A percentile compares a stretch with the other conserved stretches of the same genome.
These are phyloP conservation scores for Yamadazyma takamatsuzukensis DNA, from an alignment of 805 yeast species.

Conservation along the genomic window DNA sequence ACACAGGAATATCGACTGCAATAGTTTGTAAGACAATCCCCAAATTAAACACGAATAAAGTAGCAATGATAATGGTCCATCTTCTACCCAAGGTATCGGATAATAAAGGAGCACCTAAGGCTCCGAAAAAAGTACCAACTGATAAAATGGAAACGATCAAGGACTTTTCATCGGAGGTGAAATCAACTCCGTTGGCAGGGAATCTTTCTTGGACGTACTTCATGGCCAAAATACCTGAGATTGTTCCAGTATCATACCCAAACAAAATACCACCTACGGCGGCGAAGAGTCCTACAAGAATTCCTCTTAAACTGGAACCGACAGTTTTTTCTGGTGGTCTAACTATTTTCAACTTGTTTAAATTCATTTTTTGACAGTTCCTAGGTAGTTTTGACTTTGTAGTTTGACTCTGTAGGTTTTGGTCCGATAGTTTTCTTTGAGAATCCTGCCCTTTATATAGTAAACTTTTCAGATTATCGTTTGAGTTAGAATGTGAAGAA, in stretches of 20 bases:
- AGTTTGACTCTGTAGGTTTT: too few species aligned
- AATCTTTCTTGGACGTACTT: conserved; percentile 27
- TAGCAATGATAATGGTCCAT: conserved; percentile 31
- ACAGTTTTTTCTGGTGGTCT: conserved; percentile 45
- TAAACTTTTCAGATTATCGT: too few species aligned
- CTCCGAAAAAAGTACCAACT: conserved; percentile 41
- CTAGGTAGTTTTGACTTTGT: too few species aligned
- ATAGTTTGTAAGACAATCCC: conserved; percentile 39
- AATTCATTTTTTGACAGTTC: too few species aligned
- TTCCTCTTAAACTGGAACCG: conserved; percentile 41
- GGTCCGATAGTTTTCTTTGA: too few species aligned
- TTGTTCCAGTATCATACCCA: conserved; percentile 44
- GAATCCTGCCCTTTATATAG: too few species aligned
- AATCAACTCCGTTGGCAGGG: conserved; percentile 15
- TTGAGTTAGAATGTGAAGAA: too few species aligned
- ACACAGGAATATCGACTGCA: conserved; percentile 31
- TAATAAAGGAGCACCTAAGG: conserved; percentile 33
- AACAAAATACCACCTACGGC: conserved; percentile 41
- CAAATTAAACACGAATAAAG: conserved; percentile 32
- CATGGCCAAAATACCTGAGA: conserved; percentile 41
- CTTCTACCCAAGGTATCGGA: conserved; percentile 39
- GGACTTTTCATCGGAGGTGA: conserved; percentile 20
- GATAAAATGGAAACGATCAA: conserved; percentile 29
- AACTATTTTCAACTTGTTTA: too few species aligned
- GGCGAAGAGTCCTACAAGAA: conserved; percentile 37